Percentiles rank a stretch among this genome's conserved stretches.
These are phyloP conservation scores for Trichosporon ovoides DNA, from an alignment of 1,284 basidiomycete genomes.

Conservation along the genomic window DNA sequence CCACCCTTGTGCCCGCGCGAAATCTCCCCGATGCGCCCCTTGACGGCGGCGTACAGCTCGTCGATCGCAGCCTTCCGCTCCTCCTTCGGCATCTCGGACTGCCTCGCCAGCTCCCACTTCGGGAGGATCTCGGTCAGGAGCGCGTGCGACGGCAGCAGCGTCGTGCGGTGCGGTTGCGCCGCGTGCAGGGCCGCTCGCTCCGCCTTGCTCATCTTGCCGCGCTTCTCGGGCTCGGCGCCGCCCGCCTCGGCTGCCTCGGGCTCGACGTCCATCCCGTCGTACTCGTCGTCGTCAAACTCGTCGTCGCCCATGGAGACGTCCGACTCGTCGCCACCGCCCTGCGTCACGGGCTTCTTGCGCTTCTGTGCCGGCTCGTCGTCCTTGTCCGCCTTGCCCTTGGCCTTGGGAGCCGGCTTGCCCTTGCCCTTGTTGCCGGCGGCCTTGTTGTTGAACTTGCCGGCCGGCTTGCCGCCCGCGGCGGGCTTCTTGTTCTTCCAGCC, in stretches of 20 bases:
- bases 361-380: constrained; percentile 6
- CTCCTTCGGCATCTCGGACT: constrained; percentile 63
- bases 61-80: constrained; percentile 68
- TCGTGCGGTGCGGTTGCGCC: constrained; percentile 53
- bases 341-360: constrained; percentile 37
- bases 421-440: constrained; percentile 4
- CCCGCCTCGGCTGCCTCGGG: constrained; percentile 20
- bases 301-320: constrained; percentile 27
- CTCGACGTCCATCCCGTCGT: constrained; percentile 26
- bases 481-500: constrained; percentile 2
- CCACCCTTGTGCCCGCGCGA: constrained; percentile 86
- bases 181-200: constrained; percentile 44
- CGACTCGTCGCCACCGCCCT: constrained; percentile 37
- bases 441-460: constrained; percentile 12
- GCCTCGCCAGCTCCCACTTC: constrained; percentile 72
- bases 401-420: background rate
- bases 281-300: constrained; percentile 23
- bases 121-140: constrained; percentile 65
- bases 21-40: constrained; percentile 73
- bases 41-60: constrained; percentile 65
- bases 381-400: constrained; percentile 2
- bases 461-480: background rate
- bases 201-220: constrained; percentile 32
- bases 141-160: constrained; percentile 70
- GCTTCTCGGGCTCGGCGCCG: constrained; percentile 26